A percentile compares a stretch with the other conserved stretches of the same genome.
phyloP scores from a whole-genome alignment of 2,329 filamentous ascomycete species.

The Neofusicoccum umdonicola region DNA sequence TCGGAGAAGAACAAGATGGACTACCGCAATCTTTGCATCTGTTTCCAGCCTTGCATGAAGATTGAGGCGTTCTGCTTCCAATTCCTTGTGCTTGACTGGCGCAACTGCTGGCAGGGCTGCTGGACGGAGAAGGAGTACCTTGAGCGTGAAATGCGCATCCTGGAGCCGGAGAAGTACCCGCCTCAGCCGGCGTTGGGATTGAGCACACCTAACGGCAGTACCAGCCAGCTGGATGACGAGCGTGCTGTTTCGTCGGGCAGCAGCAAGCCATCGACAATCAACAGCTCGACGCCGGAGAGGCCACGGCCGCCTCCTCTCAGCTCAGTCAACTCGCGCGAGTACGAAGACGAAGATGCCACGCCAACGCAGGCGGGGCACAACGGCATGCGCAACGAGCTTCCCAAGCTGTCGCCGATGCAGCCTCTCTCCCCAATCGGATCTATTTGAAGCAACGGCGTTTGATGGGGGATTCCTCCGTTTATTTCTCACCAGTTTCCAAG shows the following conservation, averaged over 20 bases:
- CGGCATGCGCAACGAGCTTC: constrained; percentile 40
- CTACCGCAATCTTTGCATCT: constrained; percentile 91
- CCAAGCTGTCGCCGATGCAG: constrained; percentile 63
- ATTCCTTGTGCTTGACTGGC: constrained; percentile 92
- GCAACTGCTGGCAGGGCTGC: constrained; percentile 95
- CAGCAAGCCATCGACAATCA: constrained; percentile 50
- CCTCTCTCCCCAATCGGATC: constrained; percentile 54
- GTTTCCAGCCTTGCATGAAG: constrained; percentile 95
- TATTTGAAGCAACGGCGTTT: not conserved
- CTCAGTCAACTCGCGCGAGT: constrained; percentile 7
- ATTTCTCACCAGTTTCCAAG: constrained; percentile 1
- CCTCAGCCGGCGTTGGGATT: constrained; percentile 1
- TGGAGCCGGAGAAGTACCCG: constrained; percentile 20
- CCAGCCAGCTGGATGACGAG: constrained; percentile 43
- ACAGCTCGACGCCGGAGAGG: constrained; percentile 19
- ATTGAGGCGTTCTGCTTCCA: constrained; percentile 95
- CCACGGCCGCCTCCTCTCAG: constrained; percentile 18
- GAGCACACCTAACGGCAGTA: constrained; percentile 11
- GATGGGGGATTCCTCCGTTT: not conserved
- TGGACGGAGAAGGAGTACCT: constrained; percentile 82
- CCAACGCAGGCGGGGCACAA: constrained; percentile 39
- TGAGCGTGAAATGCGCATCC: constrained; percentile 54
- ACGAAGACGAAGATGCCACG: constrained; percentile 18
- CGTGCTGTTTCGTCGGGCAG: constrained; percentile 60
- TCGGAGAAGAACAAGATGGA: constrained; percentile 98